Evolutionary conservation across 768 basidiomycete species (phyloP), one percentile per base, ranked within the genome.

Genomic region (Amanita pallidorosea): DNA sequence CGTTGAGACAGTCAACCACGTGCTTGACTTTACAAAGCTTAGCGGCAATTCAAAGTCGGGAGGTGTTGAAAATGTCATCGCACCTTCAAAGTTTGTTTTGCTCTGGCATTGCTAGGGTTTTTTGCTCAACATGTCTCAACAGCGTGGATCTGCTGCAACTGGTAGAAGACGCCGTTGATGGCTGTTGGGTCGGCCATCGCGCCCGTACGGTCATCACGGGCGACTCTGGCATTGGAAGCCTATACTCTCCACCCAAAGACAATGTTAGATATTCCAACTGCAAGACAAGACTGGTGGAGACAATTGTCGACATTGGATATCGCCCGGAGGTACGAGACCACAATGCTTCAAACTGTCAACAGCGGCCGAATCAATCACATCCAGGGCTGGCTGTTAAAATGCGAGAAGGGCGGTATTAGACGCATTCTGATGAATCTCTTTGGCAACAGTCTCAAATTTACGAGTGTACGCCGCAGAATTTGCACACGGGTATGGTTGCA

Each of bases 1-100:
- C 1, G 89, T 94, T 37, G 94, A 97, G 69, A 95, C 93, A 0
- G 92, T 97, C 45, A 96, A 96, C 60, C 94, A 97, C 58, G 94
- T 97, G 5, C 71, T 97, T 23, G 94, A 97, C 63, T 97, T 94
- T 61, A 95, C 92, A 27, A 97, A 97, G 61, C 74, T 95, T 20
- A 92, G 88, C 54, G 92, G 91, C 18, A 88, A 85, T 58, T 73
- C 81, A 42, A 88, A 88, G 61, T 74, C 80, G 2, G 88, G 85
- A 23, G 84, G 85, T 36, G 78, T 84, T 7, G 82, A 88, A 61
- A 86, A 85, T 55, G 79, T 81, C 38, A 88, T 91, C 54, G 71
- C 76, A 17, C 76, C 78, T 7, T 76, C 77, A 53, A 76, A 72
- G 88, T 85, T 47, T 53, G 80, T 68, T 50, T 17, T 31, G 52